Evolutionary conservation across 148 eudicot species (phyloP).

Genomic region (Cornus suecica): DNA sequence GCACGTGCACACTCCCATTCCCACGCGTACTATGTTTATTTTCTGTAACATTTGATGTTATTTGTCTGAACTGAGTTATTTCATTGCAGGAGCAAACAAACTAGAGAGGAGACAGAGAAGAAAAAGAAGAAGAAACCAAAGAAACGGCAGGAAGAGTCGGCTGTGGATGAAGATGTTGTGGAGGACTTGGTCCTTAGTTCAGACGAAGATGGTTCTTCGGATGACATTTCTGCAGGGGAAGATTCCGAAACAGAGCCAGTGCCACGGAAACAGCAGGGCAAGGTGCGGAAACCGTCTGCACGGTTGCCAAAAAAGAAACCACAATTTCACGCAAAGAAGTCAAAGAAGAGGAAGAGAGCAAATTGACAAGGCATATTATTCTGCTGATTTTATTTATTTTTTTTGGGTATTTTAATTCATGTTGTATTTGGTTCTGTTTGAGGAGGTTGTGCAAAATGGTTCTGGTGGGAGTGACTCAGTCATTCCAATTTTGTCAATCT

Average conservation of each 20-base stretch:
- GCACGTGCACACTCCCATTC: not conserved
- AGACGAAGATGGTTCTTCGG: conserved; percentile 40
- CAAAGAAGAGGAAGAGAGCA: conserved; percentile 63
- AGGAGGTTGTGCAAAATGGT: not conserved
- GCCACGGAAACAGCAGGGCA: conserved; percentile 23
- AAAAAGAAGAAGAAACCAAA: conserved; percentile 41
- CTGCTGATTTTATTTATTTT: not conserved
- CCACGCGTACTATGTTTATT: not conserved
- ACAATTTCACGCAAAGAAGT: conserved; percentile 31
- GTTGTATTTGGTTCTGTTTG: not conserved
- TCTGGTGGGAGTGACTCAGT: not conserved
- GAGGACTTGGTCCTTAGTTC: conserved; percentile 88
- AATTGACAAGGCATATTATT: conserved; percentile 11
- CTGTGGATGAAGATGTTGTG: conserved; percentile 70
- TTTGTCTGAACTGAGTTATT: not conserved
- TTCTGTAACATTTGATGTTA: conserved; percentile 7
- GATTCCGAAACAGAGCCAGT: conserved; percentile 22
- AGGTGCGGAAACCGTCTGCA: conserved; percentile 26
- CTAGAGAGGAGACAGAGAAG: conserved; percentile 35
- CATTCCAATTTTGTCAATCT: not conserved
- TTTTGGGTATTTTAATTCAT: not conserved
- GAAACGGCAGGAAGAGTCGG: conserved; percentile 24
- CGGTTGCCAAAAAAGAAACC: conserved; percentile 31
- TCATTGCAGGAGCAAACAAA: conserved; percentile 34
- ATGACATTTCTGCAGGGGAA: conserved; percentile 21